Base-by-base conservation (phyloP, 805 yeast species). In the Kodamaea kaohsiungensis region DNA sequence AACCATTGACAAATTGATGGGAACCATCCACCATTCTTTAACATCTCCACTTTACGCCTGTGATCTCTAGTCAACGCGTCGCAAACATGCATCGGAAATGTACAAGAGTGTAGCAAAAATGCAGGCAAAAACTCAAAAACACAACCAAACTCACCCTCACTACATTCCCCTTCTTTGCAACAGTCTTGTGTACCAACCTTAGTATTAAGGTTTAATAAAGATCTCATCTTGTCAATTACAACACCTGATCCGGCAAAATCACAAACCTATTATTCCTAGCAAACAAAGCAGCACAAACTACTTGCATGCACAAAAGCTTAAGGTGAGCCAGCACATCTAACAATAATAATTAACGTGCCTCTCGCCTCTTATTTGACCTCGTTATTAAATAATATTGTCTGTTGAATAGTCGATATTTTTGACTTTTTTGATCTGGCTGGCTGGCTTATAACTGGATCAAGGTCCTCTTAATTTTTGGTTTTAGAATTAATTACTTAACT, bases 371-470 rank as follows among this genome's bases (percentile, higher is more conserved):
- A 22, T 22, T 22, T 22, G 25, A 22, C 25, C 25, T 22, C 45
- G 45, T 25, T 39, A 7, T 15, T 35, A n/a, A 16, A n/a, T 17
- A 40, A 17, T 16, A 40, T 15, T 22, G 25, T 17, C n/a, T 22
- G 45, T 40, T 40, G 45, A 19, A 19, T 5, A 9, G 45, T 40
- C 45, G 25, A 40, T 40, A 40, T 40, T 40, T 19, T 40, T 40
- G 42, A 13, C 25, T 10, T 16, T n/a, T 40, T 40, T 27, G 37
- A 27, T 25, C 38, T 45, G 37, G 48, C 48, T 25, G 48, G 48
- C 48, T 45, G 48, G 48, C 48, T 45, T 45, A 45, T 45, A 45
- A 45, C 48, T 45, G 19, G 48, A 18, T 45, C 16, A 19, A 45
- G 37, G 10, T 30, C 25, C 30, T 13, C 18, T 43, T 22, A 6